Evolutionary conservation across 2,329 filamentous ascomycete species (phyloP).

Genomic region (Sarocladiaceae sp.): DNA sequence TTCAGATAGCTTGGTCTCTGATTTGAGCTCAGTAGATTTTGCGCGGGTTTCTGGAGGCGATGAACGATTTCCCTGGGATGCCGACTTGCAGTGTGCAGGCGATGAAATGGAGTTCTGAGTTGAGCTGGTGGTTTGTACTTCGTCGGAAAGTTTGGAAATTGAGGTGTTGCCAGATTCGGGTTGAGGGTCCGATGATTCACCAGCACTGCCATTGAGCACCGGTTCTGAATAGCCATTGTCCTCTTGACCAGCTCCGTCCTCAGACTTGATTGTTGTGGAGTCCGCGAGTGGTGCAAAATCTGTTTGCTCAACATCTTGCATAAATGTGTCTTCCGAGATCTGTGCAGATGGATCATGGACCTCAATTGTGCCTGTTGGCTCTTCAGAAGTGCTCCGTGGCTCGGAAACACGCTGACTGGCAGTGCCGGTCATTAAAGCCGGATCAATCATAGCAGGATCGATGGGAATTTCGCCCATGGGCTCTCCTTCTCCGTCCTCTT

Average conservation of each 20-base stretch:
- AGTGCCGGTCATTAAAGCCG: slow-evolving; percentile 5
- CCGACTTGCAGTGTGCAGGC: not conserved
- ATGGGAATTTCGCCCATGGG: slow-evolving; percentile 6
- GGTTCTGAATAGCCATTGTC: not conserved
- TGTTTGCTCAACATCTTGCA: slow-evolving; percentile 4
- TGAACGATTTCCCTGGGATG: not conserved
- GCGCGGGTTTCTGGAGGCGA: slow-evolving; percentile 2
- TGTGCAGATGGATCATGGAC: not conserved
- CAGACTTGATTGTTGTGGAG: not conserved
- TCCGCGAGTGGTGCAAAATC: not conserved
- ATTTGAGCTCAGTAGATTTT: not conserved
- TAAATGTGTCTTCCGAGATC: not conserved
- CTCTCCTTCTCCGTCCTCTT: not conserved
- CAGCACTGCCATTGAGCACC: not conserved
- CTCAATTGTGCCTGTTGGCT: slow-evolving; percentile 4
- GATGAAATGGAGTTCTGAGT: not conserved
- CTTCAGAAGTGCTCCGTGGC: slow-evolving; percentile 6
- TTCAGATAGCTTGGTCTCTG: slow-evolving; percentile 3
- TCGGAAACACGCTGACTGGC: slow-evolving; percentile 1
- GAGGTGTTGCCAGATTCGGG: not conserved
- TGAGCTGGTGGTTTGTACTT: not conserved
- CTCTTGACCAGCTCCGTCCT: not conserved
- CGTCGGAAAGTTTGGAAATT: not conserved
- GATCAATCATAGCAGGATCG: slow-evolving; percentile 9
- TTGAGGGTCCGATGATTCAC: slow-evolving; percentile 1